A percentile compares a stretch with the other conserved stretches of the same genome.
Evolutionary conservation across 306 rosid genomes (phyloP).

Genomic region (Geum urbanum): DNA sequence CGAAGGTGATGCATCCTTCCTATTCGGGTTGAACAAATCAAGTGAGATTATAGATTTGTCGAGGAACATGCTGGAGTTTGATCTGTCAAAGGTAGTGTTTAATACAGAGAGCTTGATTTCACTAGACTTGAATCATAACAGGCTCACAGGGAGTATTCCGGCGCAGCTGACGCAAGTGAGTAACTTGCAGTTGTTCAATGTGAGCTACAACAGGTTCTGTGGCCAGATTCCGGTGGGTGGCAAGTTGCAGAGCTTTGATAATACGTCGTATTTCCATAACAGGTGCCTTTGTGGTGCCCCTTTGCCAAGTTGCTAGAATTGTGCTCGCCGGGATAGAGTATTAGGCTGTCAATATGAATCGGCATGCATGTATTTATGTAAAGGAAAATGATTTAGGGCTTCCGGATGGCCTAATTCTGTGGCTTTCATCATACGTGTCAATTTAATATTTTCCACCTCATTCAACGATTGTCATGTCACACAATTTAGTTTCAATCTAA

Average conservation of each 20-base stretch:
- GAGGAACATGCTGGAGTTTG: constrained; percentile 51
- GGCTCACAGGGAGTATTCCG: constrained; percentile 50
- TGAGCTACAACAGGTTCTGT: constrained; percentile 51
- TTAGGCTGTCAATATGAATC: background rate
- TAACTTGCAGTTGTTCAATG: constrained; percentile 37
- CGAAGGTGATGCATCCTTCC: constrained; percentile 56
- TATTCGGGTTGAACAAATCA: constrained; percentile 49
- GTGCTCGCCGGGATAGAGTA: background rate
- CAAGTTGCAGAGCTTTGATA: constrained; percentile 37
- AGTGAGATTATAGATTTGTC: constrained; percentile 43
- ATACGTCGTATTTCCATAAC: constrained; percentile 37
- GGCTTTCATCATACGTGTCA: too few relatives aligned
- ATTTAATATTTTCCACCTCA: too few relatives aligned
- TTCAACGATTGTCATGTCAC: too few relatives aligned
- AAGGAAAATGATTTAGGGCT: too few relatives aligned
- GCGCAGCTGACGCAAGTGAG: constrained; percentile 33
- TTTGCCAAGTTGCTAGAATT: constrained; percentile 40
- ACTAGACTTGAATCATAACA: constrained; percentile 61
- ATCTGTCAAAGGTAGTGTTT: constrained; percentile 41
- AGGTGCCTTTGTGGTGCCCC: constrained; percentile 55
- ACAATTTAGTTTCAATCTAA: too few relatives aligned
- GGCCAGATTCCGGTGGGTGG: constrained; percentile 60
- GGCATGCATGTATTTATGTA: too few relatives aligned
- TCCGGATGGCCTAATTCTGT: too few relatives aligned
- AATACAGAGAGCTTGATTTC: constrained; percentile 30